Percentiles rank a stretch among this genome's conserved stretches.
Evolutionary conservation across 106 monocot species (phyloP).

Genomic region (Acorus gramineus): DNA sequence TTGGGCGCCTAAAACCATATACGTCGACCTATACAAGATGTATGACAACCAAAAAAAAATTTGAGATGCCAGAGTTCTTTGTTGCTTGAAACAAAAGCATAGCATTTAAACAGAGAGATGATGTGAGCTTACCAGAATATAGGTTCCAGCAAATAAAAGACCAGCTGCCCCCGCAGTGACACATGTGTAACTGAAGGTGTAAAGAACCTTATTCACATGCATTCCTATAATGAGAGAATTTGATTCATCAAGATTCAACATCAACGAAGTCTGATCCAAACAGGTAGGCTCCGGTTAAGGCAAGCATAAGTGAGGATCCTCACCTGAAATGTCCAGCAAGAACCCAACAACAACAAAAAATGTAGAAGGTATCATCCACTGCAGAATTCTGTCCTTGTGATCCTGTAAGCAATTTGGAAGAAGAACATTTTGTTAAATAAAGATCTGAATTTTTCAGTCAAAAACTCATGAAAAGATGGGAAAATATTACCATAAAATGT

Average conservation of each 20-base stretch:
- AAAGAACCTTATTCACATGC: constrained; percentile 81
- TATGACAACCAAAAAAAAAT: too few species aligned
- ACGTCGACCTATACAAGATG: constrained; percentile 64
- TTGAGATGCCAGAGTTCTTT: neutral
- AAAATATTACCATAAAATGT: constrained; percentile 48
- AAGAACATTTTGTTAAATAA: neutral
- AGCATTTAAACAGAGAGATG: neutral
- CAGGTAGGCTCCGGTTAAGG: too few species aligned
- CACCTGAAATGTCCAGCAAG: constrained; percentile 64
- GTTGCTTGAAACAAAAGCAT: neutral
- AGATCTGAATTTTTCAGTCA: neutral
- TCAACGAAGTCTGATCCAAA: too few species aligned
- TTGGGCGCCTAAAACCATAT: constrained; percentile 40
- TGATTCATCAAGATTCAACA: too few species aligned
- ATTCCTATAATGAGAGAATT: constrained; percentile 31
- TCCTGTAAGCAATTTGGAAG: constrained; percentile 26
- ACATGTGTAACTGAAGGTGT: constrained; percentile 72
- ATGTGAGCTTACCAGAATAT: constrained; percentile 44
- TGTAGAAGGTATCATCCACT: constrained; percentile 67
- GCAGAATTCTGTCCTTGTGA: constrained; percentile 56
- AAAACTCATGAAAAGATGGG: too few species aligned
- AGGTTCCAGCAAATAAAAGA: constrained; percentile 55
- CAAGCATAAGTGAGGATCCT: neutral
- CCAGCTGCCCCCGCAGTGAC: constrained; percentile 69
- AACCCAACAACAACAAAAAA: constrained; percentile 45